Base-by-base conservation (phyloP, 2,329 filamentous ascomycete species). In the Coleophoma crateriformis region DNA sequence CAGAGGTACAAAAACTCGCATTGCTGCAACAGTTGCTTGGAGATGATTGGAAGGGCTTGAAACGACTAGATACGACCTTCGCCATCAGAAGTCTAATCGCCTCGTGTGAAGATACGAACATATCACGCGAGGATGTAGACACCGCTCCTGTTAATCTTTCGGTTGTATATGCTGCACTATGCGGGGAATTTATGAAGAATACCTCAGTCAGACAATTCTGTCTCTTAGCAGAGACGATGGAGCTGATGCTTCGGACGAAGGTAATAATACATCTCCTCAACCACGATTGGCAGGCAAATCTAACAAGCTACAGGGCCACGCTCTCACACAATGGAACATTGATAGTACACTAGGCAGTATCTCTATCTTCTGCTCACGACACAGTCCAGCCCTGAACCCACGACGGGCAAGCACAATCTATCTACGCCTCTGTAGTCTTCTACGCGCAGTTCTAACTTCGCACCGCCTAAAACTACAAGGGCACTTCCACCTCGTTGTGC, bases 401-500 rank as follows among this genome's bases (percentile, higher is more conserved):
- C 47, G 17, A n/a, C 51, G 56, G 20, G 51, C 58, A 11, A 50
- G 58, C 12, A 57, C 54, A 19, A 59, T 65, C 32, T 66, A 61
- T 45, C 49, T 58, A 3, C 61, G 61, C 40, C 56, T 66, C 14
- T 82, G 75, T 66, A 73, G 71, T 47, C 68, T 85, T 8, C 67
- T 81, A 17, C 77, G 81, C 48, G 67, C 71, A 19, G 67, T 85
- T 35, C 76, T 85, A 60, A 76, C 75, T 59, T 77, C 79, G 44
- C 79, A 85, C 62, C 71, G 82, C 4, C 70, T 81, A 40, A 79
- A 82, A 10, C 69, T 85, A 2, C 76, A 83, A 57, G 81, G 80
- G 2, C 81, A 82, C 54, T 80, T 81, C 57, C 81, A 83, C 58
- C 67, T 84, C 41, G 69, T 84, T 5, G 65, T 82, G 43, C 66